phyloP scores from a whole-genome alignment of 2,329 filamentous ascomycete genomes.

The Diaporthe eres region DNA sequence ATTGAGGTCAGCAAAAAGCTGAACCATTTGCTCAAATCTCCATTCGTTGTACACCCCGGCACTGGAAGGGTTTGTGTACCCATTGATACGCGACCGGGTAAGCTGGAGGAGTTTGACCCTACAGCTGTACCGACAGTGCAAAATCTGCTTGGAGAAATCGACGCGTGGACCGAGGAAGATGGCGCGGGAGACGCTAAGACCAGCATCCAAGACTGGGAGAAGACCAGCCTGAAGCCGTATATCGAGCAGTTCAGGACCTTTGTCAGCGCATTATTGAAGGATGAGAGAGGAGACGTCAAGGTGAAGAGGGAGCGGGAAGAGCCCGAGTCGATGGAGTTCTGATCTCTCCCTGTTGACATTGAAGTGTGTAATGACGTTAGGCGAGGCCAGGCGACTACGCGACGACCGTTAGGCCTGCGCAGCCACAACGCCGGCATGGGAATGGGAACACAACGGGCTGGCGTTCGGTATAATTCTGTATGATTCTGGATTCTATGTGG shows the following conservation, averaged over 20 bases:
- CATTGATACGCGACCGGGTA: conserved; percentile 76
- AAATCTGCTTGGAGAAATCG: conserved; percentile 85
- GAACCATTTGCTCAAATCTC: conserved; percentile 97
- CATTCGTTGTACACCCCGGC: conserved; percentile 95
- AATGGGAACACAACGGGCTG: not conserved
- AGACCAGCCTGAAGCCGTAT: conserved; percentile 94
- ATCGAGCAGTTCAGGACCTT: conserved; percentile 90
- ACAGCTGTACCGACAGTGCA: conserved; percentile 91
- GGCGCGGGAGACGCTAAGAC: conserved; percentile 56
- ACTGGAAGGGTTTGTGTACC: conserved; percentile 96
- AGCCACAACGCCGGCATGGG: not conserved
- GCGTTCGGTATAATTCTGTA: conserved; percentile 38
- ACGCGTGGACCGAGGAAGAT: conserved; percentile 75
- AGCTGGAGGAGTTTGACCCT: conserved; percentile 87
- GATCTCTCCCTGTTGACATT: conserved; percentile 38
- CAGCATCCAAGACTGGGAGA: conserved; percentile 87
- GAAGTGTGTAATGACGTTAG: not conserved
- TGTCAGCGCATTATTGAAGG: conserved; percentile 83
- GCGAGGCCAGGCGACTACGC: not conserved
- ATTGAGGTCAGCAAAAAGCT: conserved; percentile 98
- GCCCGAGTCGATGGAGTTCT: conserved; percentile 67
- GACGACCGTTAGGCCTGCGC: not conserved
- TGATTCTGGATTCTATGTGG: conserved; percentile 37
- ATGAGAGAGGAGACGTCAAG: conserved; percentile 69
- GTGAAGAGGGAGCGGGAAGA: conserved; percentile 71